Conservation (phyloP, 2,329 filamentous ascomycete species). For the Leptosphaerulina australis region DNA sequence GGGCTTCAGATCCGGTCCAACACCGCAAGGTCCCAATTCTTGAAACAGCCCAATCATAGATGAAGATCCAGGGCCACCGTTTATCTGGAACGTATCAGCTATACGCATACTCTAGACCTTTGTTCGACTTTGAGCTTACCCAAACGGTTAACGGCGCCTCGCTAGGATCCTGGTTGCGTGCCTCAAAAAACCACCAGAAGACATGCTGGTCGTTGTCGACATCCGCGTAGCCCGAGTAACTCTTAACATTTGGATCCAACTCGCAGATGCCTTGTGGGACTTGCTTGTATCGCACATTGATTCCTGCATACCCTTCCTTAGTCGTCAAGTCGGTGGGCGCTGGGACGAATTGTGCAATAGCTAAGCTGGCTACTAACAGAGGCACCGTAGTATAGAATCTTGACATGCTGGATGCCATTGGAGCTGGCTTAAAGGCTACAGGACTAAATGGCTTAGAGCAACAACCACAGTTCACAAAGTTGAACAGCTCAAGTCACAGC, state of each 20-base stretch:
- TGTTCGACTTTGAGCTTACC: slow-evolving; percentile 22
- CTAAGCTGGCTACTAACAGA: slow-evolving; percentile 28
- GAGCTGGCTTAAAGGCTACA: not conserved
- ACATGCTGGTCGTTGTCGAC: slow-evolving; percentile 59
- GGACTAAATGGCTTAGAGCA: too few relatives aligned
- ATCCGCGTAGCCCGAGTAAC: slow-evolving; percentile 62
- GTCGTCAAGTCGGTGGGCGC: slow-evolving; percentile 53
- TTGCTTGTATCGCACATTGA: slow-evolving; percentile 65
- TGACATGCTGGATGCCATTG: slow-evolving; percentile 17
- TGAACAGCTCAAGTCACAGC: too few relatives aligned
- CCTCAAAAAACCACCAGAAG: slow-evolving; percentile 64
- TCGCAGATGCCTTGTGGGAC: slow-evolving; percentile 62
- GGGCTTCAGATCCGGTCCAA: slow-evolving; percentile 55
- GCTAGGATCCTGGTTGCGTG: slow-evolving; percentile 56
- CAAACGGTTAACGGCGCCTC: slow-evolving; percentile 65
- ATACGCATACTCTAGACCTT: not conserved
- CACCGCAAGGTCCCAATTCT: slow-evolving; percentile 60
- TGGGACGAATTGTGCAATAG: slow-evolving; percentile 52
- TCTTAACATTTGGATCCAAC: slow-evolving; percentile 61
- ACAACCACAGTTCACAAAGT: too few relatives aligned
- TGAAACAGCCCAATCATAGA: slow-evolving; percentile 63
- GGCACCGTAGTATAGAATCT: slow-evolving; percentile 21
- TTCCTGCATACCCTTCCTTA: slow-evolving; percentile 53
- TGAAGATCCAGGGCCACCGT: slow-evolving; percentile 61
- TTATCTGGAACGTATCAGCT: slow-evolving; percentile 44